A percentile compares a stretch with the other conserved stretches of the same genome.
These are phyloP conservation scores for Lonicera japonica DNA, from an alignment of 129 eudicot species.

Conservation along the genomic window DNA sequence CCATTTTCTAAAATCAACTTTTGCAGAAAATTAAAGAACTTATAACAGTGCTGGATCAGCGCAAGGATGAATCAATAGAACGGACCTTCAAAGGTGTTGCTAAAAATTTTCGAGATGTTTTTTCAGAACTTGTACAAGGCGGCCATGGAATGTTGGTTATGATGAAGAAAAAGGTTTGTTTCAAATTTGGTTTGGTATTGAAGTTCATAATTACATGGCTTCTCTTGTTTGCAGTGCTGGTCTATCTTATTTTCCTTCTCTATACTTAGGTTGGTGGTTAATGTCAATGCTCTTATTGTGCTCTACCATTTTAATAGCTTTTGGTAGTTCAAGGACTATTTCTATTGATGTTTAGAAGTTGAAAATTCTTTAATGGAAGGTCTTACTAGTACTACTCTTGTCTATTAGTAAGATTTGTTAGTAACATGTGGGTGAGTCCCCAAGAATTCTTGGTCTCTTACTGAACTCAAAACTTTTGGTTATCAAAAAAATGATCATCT, in stretches of 20 bases:
- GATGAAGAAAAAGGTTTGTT: constrained; percentile 94
- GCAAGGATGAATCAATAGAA: constrained; percentile 97
- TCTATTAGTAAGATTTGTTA: no score
- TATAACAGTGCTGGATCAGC: constrained; percentile 80
- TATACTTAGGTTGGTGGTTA: neutral
- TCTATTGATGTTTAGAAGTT: no score
- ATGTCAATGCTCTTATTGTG: neutral
- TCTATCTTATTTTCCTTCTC: neutral
- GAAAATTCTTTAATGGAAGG: no score
- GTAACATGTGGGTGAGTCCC: no score
- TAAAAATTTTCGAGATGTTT: constrained; percentile 88
- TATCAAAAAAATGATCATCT: no score
- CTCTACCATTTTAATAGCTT: neutral
- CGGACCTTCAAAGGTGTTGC: constrained; percentile 99
- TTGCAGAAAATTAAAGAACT: constrained; percentile 92
- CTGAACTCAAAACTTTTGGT: no score
- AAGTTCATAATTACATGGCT: neutral
- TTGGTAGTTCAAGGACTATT: neutral
- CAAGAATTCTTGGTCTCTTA: no score
- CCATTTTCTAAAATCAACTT: neutral
- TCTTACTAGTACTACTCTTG: no score
- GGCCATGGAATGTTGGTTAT: constrained; percentile 90
- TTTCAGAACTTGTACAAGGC: constrained; percentile 95
- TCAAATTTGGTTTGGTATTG: no score
- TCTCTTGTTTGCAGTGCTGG: neutral